phyloP scores from a whole-genome alignment of 495 filamentous ascomycete species.

The Podospora tetraspora region DNA sequence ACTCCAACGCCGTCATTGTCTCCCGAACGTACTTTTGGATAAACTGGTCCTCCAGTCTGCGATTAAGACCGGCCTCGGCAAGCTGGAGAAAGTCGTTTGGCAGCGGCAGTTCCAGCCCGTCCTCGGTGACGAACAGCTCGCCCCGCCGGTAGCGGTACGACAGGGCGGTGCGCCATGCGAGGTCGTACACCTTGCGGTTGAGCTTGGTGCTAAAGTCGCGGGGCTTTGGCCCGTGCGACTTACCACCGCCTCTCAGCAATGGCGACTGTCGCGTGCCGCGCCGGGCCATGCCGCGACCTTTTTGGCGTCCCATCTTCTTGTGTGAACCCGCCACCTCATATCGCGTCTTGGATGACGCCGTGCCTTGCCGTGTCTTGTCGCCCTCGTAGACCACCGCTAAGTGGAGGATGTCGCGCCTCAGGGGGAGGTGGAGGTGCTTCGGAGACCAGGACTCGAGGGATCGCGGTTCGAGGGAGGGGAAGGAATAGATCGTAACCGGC shows the following conservation, averaged over 20 bases:
- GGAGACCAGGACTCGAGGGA: constrained; percentile 71
- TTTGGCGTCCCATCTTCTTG: constrained; percentile 74
- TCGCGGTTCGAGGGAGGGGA: constrained; percentile 82
- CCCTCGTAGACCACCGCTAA: constrained; percentile 90
- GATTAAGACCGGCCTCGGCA: constrained; percentile 24
- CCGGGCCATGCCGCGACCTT: constrained; percentile 76
- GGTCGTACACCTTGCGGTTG: constrained; percentile 86
- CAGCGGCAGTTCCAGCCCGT: constrained; percentile 57
- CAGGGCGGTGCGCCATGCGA: constrained; percentile 92
- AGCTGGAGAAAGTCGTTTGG: constrained; percentile 39
- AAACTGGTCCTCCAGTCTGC: constrained; percentile 40
- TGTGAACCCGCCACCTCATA: constrained; percentile 76
- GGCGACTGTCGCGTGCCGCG: constrained; percentile 77
- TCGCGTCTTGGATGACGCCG: constrained; percentile 78
- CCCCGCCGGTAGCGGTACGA: constrained; percentile 83
- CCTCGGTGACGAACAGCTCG: constrained; percentile 78
- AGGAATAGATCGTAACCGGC: constrained; percentile 78
- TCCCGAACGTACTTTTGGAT: constrained; percentile 56
- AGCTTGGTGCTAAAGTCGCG: constrained; percentile 82
- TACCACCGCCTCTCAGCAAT: constrained; percentile 78
- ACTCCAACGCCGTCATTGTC: constrained; percentile 64
- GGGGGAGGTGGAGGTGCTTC: constrained; percentile 76
- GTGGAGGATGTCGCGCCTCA: constrained; percentile 89
- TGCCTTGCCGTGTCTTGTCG: constrained; percentile 80
- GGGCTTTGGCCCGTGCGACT: constrained; percentile 77